Conservation (phyloP, 192 early-diverging fungal species). For the Coemansia sp. region DNA sequence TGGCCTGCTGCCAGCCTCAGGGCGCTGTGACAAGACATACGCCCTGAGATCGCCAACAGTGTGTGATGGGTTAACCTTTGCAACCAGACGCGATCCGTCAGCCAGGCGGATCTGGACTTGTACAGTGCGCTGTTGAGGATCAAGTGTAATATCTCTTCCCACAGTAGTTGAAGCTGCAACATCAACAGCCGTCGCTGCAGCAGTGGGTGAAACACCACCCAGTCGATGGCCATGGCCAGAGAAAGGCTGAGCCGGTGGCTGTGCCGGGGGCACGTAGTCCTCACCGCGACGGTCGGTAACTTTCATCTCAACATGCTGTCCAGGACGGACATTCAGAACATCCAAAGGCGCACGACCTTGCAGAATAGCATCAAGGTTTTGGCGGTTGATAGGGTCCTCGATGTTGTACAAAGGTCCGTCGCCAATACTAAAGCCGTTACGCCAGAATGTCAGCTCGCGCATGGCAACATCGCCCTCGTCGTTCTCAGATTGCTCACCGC, state of each 20-base stretch:
- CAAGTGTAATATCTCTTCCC: slow-evolving; percentile 55
- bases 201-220: slow-evolving; percentile 57
- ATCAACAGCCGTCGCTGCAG: slow-evolving; percentile 28
- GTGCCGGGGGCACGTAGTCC: slow-evolving; percentile 78
- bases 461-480: slow-evolving; percentile 22
- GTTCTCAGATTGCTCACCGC: background rate
- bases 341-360: slow-evolving; percentile 85
- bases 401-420: slow-evolving; percentile 86
- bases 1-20: slow-evolving; percentile 57
- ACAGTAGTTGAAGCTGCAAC: slow-evolving; percentile 25
- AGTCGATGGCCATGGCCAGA: slow-evolving; percentile 76
- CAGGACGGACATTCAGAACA: slow-evolving; percentile 81
- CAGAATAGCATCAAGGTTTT: slow-evolving; percentile 83
- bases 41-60: slow-evolving; percentile 81
- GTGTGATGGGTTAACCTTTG: slow-evolving; percentile 87
- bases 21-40: slow-evolving; percentile 69
- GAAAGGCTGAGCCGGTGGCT: slow-evolving; percentile 66
- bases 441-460: slow-evolving; percentile 90
- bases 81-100: slow-evolving; percentile 86
- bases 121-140: slow-evolving; percentile 74
- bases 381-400: slow-evolving; percentile 83
- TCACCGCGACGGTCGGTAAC: slow-evolving; percentile 81
- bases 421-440: slow-evolving; percentile 93
- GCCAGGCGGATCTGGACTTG: slow-evolving; percentile 88
- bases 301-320: slow-evolving; percentile 87